Evolutionary conservation across 805 yeast genomes (phyloP).

Genomic region (Maudiozyma turicensis): DNA sequence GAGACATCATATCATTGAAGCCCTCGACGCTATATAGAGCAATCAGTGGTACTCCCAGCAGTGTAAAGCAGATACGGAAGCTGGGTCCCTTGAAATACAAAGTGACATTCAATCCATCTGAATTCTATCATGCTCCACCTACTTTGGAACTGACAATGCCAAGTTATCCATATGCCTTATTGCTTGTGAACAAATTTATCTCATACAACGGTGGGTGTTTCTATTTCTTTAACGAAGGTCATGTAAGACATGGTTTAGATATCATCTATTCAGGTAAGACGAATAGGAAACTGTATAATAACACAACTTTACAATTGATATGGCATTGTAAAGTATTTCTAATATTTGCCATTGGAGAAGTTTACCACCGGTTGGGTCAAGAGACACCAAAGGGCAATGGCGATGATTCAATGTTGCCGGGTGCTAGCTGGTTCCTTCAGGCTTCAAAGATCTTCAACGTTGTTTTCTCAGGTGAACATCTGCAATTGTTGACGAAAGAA

Average conservation of each 20-base stretch:
- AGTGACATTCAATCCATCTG: background rate
- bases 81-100: background rate
- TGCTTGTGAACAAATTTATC: slow-evolving; percentile 64
- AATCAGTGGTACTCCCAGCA: background rate
- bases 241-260: slow-evolving; percentile 57
- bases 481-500: slow-evolving; percentile 66
- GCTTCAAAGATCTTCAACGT: slow-evolving; percentile 75
- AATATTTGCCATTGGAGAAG: slow-evolving; percentile 72
- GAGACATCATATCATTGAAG: slow-evolving; percentile 2
- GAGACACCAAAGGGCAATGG: slow-evolving; percentile 30
- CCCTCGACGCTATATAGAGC: background rate
- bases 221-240: slow-evolving; percentile 74
- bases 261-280: slow-evolving; percentile 38
- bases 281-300: slow-evolving; percentile 28
- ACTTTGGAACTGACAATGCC: slow-evolving; percentile 34
- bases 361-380: slow-evolving; percentile 59
- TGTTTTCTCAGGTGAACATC: slow-evolving; percentile 67
- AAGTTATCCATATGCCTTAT: slow-evolving; percentile 64
- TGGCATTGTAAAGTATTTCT: slow-evolving; percentile 71
- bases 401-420: slow-evolving; percentile 39
- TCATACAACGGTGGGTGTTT: slow-evolving; percentile 79
- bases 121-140: background rate
- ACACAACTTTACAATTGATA: slow-evolving; percentile 60
- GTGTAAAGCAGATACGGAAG: background rate
- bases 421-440: slow-evolving; percentile 67